Evolutionary conservation across 2,329 filamentous ascomycete genomes (phyloP).

Genomic region (Colletotrichum sublineola): DNA sequence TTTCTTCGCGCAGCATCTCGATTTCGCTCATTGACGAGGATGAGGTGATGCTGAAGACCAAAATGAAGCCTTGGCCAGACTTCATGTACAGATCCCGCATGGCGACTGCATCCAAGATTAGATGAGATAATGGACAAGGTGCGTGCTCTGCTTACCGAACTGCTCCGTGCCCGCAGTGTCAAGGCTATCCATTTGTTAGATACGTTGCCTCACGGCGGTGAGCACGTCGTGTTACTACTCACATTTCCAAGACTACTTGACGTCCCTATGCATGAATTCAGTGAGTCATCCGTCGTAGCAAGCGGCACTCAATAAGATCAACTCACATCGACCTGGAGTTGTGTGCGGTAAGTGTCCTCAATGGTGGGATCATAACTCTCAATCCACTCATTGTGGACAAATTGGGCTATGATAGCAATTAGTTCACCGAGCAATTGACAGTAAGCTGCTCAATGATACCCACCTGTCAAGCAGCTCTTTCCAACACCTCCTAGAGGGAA

Average conservation of each 20-base stretch:
- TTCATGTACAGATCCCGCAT: conserved; percentile 93
- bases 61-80: conserved; percentile 89
- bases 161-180: conserved; percentile 94
- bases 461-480: conserved; percentile 93
- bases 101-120: conserved; percentile 59
- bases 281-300: conserved; percentile 48
- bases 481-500: conserved; percentile 76
- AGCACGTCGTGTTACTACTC: conserved; percentile 51
- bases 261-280: conserved; percentile 71
- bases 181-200: conserved; percentile 66
- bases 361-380: conserved; percentile 87
- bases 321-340: conserved; percentile 86
- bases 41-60: conserved; percentile 93
- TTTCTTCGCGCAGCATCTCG: conserved; percentile 85
- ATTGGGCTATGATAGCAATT: conserved; percentile 75
- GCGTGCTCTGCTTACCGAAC: conserved; percentile 76
- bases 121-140: conserved; percentile 17
- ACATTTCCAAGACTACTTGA: conserved; percentile 92
- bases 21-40: conserved; percentile 86
- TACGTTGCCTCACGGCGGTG: conserved; percentile 16
- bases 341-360: conserved; percentile 82
- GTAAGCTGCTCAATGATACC: conserved; percentile 31
- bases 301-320: conserved; percentile 2
- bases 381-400: conserved; percentile 95
- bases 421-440: conserved; percentile 1